A percentile compares a stretch with the other conserved stretches of the same genome.
These are phyloP conservation scores for Cucurbita pepo DNA, from an alignment of 306 rosid species.

Conservation along the genomic window DNA sequence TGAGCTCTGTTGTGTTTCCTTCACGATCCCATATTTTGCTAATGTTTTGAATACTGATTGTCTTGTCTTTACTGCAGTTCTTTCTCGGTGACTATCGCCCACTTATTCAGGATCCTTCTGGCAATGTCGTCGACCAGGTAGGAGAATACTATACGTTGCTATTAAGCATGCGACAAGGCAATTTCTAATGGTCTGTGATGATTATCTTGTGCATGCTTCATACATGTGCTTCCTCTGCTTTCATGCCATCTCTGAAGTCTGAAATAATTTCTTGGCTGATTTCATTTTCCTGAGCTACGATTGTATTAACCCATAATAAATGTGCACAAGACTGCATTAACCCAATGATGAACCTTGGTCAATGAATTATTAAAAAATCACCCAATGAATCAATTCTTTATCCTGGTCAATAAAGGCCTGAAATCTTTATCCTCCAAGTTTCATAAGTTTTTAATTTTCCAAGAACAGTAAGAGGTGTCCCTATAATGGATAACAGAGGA, in stretches of 20 bases:
- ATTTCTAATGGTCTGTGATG: neutral
- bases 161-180: no score
- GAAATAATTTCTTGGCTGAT: neutral
- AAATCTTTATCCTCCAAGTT: no score
- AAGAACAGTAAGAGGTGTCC: no score
- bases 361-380: no score
- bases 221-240: neutral
- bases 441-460: no score
- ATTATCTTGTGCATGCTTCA: neutral
- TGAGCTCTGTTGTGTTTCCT: neutral
- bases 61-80: conserved; percentile 43
- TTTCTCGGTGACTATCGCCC: conserved; percentile 99
- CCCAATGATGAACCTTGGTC: no score
- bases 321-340: no score
- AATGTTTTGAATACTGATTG: conserved; percentile 5
- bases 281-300: neutral
- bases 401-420: no score
- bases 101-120: conserved; percentile 66
- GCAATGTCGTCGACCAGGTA: conserved; percentile 92
- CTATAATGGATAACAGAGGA: no score
- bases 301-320: neutral
- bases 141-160: conserved; percentile 10
- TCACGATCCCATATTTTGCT: neutral
- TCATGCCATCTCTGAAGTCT: neutral
- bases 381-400: no score